Evolutionary conservation across 257 asterid species (phyloP).

Genomic region (Buddleja alternifolia): DNA sequence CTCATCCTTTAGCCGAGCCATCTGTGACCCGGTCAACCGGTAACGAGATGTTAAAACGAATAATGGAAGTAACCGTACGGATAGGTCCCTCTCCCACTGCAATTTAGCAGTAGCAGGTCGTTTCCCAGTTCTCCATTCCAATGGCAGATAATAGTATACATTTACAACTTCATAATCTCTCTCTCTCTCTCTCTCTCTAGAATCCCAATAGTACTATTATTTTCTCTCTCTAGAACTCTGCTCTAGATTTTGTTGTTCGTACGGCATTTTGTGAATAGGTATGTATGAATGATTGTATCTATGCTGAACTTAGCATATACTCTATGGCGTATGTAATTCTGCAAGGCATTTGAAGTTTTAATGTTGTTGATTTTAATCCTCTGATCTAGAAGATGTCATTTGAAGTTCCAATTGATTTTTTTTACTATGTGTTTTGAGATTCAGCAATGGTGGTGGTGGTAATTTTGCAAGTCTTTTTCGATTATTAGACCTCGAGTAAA

Average conservation of each 20-base stretch:
- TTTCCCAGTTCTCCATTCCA: conserved; percentile 37
- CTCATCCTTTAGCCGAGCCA: conserved; percentile 34
- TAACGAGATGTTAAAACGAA: no score
- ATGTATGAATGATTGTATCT: conserved; percentile 9
- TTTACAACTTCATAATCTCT: conserved; percentile 34
- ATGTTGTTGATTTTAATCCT: no score
- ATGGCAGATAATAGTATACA: conserved; percentile 69
- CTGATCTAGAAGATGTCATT: no score
- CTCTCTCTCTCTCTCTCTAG: conserved; percentile 30
- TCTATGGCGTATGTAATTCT: conserved; percentile 13
- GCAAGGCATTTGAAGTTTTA: conserved; percentile 4
- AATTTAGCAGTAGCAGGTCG: conserved; percentile 44
- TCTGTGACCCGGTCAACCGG: conserved; percentile 45
- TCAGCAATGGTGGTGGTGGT: neutral
- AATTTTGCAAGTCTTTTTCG: neutral
- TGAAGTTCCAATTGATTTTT: neutral
- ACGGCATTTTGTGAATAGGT: conserved; percentile 31
- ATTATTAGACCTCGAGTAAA: neutral
- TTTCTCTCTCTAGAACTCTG: conserved; percentile 31
- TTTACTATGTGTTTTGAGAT: neutral
- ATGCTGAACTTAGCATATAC: neutral
- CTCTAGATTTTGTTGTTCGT: conserved; percentile 18
- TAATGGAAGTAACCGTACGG: conserved; percentile 37
- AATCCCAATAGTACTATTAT: conserved; percentile 21
- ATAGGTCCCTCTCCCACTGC: conserved; percentile 28